Evolutionary conservation across 306 rosid species (phyloP).

Genomic region (Sphenostylis stenocarpa): DNA sequence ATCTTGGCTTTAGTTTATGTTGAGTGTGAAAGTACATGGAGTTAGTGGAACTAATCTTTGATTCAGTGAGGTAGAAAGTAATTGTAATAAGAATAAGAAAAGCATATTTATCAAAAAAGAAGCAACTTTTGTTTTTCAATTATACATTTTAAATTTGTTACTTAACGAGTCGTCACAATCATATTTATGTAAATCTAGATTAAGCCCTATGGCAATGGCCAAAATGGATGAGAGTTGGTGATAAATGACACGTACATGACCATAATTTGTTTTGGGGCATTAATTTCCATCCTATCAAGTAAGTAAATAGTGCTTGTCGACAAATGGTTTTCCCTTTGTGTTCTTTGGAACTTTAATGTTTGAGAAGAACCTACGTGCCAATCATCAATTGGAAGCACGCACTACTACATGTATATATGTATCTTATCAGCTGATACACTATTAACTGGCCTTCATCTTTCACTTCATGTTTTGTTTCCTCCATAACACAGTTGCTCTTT

Average conservation of each 20-base stretch:
- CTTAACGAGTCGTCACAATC: not conserved
- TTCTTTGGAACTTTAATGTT: conserved; percentile 25
- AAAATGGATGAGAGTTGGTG: too few species aligned
- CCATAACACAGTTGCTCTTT: not conserved
- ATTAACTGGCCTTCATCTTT: conserved; percentile 45
- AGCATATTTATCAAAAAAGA: too few species aligned
- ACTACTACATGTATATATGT: conserved; percentile 28
- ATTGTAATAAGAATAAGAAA: too few species aligned
- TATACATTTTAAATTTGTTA: too few species aligned
- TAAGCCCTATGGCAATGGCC: too few species aligned
- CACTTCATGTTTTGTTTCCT: conserved; percentile 35
- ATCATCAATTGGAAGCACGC: conserved; percentile 38
- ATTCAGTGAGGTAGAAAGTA: too few species aligned
- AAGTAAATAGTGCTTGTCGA: conserved; percentile 42
- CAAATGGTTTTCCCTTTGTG: conserved; percentile 37
- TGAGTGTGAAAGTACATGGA: too few species aligned
- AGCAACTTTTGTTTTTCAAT: not conserved
- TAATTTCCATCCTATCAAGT: conserved; percentile 15
- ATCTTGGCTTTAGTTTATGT: too few species aligned
- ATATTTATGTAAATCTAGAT: not conserved
- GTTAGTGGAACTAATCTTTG: too few species aligned
- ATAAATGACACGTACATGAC: conserved; percentile 35
- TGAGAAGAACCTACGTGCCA: conserved; percentile 32
- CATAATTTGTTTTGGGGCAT: conserved; percentile 32
- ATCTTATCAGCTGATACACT: conserved; percentile 46